These are phyloP conservation scores for Paecilomyces sp. DNA, from an alignment of 2,329 filamentous ascomycete genomes.

Conservation along the genomic window DNA sequence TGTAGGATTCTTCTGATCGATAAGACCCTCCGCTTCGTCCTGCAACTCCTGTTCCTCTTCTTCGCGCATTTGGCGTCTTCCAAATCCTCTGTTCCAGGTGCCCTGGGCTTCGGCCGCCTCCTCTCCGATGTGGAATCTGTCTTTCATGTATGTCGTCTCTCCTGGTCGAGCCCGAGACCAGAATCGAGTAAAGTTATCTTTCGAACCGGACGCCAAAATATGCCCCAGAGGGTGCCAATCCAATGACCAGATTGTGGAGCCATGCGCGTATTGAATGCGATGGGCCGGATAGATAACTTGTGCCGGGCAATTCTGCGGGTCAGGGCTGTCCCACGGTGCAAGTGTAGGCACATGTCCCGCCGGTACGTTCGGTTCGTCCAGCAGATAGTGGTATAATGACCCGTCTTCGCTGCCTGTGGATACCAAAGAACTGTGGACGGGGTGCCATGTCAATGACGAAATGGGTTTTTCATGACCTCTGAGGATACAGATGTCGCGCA, in stretches of 20 bases:
- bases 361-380: conserved; percentile 88
- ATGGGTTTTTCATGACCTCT: conserved; percentile 96
- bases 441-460: conserved; percentile 87
- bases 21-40: conserved; percentile 85
- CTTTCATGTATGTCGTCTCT: conserved; percentile 75
- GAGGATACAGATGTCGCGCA: conserved; percentile 91
- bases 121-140: conserved; percentile 93
- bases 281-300: conserved; percentile 93
- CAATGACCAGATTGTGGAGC: conserved; percentile 93
- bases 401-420: conserved; percentile 89
- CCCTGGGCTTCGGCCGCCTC: conserved; percentile 87
- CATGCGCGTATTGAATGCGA: conserved; percentile 77
- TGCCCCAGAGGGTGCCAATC: conserved; percentile 98
- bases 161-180: conserved; percentile 90
- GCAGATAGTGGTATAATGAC: conserved; percentile 84
- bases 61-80: conserved; percentile 72
- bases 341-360: conserved; percentile 62
- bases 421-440: conserved; percentile 79
- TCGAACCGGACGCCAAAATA: conserved; percentile 89
- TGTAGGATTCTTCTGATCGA: conserved; percentile 78
- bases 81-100: conserved; percentile 80
- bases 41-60: conserved; percentile 91
- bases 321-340: conserved; percentile 77
- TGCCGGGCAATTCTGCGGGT: conserved; percentile 69
- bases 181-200: conserved; percentile 93